Evolutionary conservation across 2,329 filamentous ascomycete genomes (phyloP), one percentile per base, ranked within the genome.

Genomic region (Thelonectria rubi): DNA sequence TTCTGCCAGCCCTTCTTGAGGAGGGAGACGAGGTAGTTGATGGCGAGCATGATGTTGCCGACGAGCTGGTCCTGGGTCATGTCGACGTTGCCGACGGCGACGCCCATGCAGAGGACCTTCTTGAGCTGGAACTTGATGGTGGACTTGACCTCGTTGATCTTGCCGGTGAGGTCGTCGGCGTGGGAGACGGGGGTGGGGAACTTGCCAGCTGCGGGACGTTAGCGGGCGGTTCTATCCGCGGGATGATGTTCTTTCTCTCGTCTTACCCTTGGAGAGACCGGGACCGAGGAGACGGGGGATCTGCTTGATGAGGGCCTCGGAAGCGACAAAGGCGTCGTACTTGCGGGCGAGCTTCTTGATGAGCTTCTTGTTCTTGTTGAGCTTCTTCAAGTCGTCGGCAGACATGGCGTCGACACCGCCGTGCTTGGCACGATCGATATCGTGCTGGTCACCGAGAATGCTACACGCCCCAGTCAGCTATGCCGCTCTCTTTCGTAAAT

Each of bases 351-450:
- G 92, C 91, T 99, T 99, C 93, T 99, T 99, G 91, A 99, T 97
- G 78, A 98, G 91, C 91, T 99, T 99, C 92, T 99, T 98, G 93
- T 99, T 99, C 93, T 99, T 99, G 91, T 99, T 99, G 75, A 99
- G 93, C 91, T 99, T 99, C 92, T 99, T 99, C 85, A 99, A 86
- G 84, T 99, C 95, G 78, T 99, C 95, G 72, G 92, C 84, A 78
- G 92, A 97, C 95, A 98, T 98, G 85, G 94, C 93, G 80, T 99
- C 95, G 75, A 98, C 89, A 81, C 93, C 94, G 78, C 93, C 92
- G 88, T 99, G 95, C 91, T 99, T 99, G 80, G 95, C 94, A 88
- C 95, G 94, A 82, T 99, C 95, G 80, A 99, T 96, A 88, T 99
- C 95, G 88, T 98, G 94, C 90, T 88, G 86, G 82, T 88, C 86